A percentile compares a stretch with the other conserved stretches of the same genome.
Conservation (phyloP, 768 basidiomycete genomes). For the Lactarius quietus region DNA sequence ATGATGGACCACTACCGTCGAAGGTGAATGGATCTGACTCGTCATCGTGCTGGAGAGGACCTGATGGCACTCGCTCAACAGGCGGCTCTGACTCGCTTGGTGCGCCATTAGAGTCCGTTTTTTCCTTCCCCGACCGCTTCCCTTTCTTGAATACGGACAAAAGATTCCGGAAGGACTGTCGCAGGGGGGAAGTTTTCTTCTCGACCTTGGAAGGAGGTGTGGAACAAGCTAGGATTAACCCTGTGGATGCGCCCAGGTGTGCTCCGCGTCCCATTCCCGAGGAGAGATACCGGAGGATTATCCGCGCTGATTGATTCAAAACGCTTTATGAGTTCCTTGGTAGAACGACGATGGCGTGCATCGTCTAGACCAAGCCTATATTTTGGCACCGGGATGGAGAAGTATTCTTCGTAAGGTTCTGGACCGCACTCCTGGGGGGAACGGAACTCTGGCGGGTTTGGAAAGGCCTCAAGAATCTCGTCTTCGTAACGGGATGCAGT, state of each 20-base stretch:
- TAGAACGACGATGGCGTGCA: constrained; percentile 30
- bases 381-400: constrained; percentile 17
- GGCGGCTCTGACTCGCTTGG: constrained; percentile 14
- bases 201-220: constrained; percentile 35
- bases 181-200: constrained; percentile 51
- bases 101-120: constrained; percentile 21
- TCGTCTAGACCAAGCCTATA: not conserved
- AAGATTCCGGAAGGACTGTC: constrained; percentile 61
- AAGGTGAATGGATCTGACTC: not conserved
- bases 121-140: constrained; percentile 29
- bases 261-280: constrained; percentile 11
- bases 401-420: constrained; percentile 25
- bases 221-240: constrained; percentile 25
- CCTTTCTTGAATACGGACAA: constrained; percentile 59
- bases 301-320: constrained; percentile 44
- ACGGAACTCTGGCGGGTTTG: constrained; percentile 20
- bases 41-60: not conserved
- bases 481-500: constrained; percentile 13
- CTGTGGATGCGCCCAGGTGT: constrained; percentile 24
- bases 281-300: not conserved
- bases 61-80: not conserved
- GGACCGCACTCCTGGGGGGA: constrained; percentile 21
- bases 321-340: constrained; percentile 51
- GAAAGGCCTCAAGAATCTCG: constrained; percentile 2
- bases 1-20: constrained; percentile 6